Percentiles rank a stretch among this genome's conserved stretches.
Evolutionary conservation across 805 yeast species (phyloP).

Genomic region (Suhomyces sp.): DNA sequence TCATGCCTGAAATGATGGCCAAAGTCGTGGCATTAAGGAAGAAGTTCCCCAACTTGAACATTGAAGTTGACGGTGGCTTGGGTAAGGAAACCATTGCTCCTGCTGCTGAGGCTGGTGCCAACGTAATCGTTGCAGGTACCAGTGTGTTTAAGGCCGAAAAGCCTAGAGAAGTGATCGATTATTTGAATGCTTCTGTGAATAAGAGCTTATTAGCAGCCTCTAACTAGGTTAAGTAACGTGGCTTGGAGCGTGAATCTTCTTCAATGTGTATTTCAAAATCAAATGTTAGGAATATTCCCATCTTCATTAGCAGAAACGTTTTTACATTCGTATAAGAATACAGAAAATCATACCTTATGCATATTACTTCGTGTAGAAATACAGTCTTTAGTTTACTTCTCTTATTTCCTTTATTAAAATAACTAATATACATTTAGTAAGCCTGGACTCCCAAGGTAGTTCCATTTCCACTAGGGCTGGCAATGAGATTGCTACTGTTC

Average conservation of each 20-base stretch:
- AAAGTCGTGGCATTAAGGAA: constrained; percentile 78
- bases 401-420: not conserved
- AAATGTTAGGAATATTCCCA: not conserved
- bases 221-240: too few species aligned
- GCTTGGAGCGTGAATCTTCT: too few species aligned
- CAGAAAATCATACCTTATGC: too few species aligned
- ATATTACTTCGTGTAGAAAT: too few species aligned
- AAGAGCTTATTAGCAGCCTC: too few species aligned
- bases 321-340: too few species aligned
- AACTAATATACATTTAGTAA: constrained; percentile 32
- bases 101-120: constrained; percentile 98
- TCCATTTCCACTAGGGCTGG: constrained; percentile 60
- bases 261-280: too few species aligned
- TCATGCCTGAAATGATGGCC: constrained; percentile 95
- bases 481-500: constrained; percentile 48
- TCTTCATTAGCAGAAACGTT: constrained; percentile 1
- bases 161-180: constrained; percentile 72
- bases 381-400: not conserved
- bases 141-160: constrained; percentile 83
- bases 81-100: constrained; percentile 79
- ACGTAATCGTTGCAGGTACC: constrained; percentile 97
- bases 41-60: constrained; percentile 74
- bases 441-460: constrained; percentile 81
- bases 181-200: constrained; percentile 63
- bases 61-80: constrained; percentile 96